phyloP scores from a whole-genome alignment of 129 eudicot species.

The Lactuca saligna region DNA sequence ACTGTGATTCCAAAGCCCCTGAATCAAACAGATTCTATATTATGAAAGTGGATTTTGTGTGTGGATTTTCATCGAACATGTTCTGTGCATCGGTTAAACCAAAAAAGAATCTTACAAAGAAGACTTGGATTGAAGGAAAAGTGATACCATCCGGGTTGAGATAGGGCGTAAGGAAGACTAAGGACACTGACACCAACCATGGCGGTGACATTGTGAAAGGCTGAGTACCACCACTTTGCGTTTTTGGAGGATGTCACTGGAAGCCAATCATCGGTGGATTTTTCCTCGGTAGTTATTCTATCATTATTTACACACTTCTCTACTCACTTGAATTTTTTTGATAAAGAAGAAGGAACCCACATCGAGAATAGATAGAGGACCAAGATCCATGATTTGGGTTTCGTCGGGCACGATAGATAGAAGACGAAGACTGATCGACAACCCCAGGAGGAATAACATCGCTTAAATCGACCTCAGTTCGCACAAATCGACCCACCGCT shows the following conservation, averaged over 20 bases:
- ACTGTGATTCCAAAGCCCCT: conserved; percentile 58
- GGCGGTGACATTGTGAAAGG: conserved; percentile 81
- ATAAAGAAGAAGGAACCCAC: not conserved
- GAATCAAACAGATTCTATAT: not conserved
- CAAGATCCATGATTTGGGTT: not conserved
- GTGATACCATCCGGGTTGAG: conserved; percentile 64
- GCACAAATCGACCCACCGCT: too few relatives aligned
- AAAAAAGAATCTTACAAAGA: not conserved
- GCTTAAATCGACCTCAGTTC: too few relatives aligned
- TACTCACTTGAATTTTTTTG: not conserved
- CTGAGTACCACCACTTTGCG: conserved; percentile 73
- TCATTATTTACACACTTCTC: conserved; percentile 2
- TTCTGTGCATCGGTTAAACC: not conserved
- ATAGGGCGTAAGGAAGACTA: conserved; percentile 67
- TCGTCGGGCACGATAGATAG: too few relatives aligned
- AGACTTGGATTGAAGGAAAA: not conserved
- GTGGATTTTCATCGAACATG: not conserved
- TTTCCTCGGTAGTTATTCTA: conserved; percentile 36
- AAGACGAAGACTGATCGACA: too few relatives aligned
- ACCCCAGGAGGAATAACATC: too few relatives aligned
- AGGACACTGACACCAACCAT: conserved; percentile 88
- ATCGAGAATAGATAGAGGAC: conserved; percentile 11
- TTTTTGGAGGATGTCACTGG: conserved; percentile 59
- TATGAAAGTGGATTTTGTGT: not conserved
- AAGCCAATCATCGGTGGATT: conserved; percentile 70